Base-by-base conservation (phyloP, 176 grass and related monocot genomes). In the Phoenix dactylifera region DNA sequence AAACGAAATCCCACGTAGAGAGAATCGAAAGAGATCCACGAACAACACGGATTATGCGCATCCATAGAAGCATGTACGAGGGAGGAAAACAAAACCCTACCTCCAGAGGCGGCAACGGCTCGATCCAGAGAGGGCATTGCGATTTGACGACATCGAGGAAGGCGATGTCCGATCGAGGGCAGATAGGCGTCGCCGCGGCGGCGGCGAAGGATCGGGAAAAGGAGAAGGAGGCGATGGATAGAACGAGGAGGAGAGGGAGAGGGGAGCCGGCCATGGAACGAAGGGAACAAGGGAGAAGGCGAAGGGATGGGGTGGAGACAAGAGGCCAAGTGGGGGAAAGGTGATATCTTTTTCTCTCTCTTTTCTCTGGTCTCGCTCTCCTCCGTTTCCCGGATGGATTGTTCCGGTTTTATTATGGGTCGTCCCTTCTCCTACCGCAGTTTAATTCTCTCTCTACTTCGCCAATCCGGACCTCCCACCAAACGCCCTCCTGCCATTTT, bases 71-170 rank as follows among this genome's bases (percentile, higher is more conserved):
- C 35, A 44, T 3, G 14, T 14, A 44, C 35, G 5, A 12, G 9
- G 35, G 65, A 49, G 14, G 53, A 50, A 17, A 16, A 22, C 9
- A 16, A 20, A 14, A 1, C 25, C 57, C 57, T 78, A 89, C 86
- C 81, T 81, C 86, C 15, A 70, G 30, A 68, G 77, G 81, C 54
- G 17, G 72, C 18, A 63, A 78, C 4, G 76, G 54, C 68, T 69
- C 67, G 81, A 89, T 81, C 74, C 60, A 64, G 26, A 24, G 49
- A 75, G 77, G 74, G 69, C 86, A 89, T 20, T 75, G 74, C 25
- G 58, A 72, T 19, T 51, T 70, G 54, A 89, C 15, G 29, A 51
- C 49, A 66, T 77, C 65, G 26, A 89, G 35, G 81, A 89, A 89
- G 25, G 66, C 49, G 32, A 76, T 65, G 18, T 5, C 50, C 63